These are phyloP conservation scores for Trametes villosa DNA, from an alignment of 768 basidiomycete species.

Conservation along the genomic window DNA sequence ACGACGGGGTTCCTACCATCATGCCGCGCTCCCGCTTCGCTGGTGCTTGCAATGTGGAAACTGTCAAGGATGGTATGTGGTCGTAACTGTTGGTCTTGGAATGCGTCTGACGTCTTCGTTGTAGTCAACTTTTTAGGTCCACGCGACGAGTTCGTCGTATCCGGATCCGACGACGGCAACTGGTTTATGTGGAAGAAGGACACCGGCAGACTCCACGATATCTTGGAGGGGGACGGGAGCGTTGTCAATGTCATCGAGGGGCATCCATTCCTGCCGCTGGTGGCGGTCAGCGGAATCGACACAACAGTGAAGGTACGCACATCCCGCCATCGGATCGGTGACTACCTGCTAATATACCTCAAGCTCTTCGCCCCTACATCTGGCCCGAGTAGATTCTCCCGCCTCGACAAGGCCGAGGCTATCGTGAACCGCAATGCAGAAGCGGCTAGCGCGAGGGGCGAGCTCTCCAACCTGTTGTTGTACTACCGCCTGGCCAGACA, in stretches of 20 bases:
- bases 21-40: conserved; percentile 64
- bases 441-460: conserved; percentile 33
- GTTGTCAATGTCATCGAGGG: conserved; percentile 89
- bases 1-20: conserved; percentile 54
- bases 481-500: conserved; percentile 31
- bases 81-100: neutral
- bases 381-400: conserved; percentile 56
- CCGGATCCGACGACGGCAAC: conserved; percentile 87
- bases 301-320: conserved; percentile 72
- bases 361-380: conserved; percentile 70
- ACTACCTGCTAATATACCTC: neutral
- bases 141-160: conserved; percentile 73
- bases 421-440: conserved; percentile 63
- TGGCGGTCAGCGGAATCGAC: conserved; percentile 91
- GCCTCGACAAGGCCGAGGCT: conserved; percentile 50
- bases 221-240: conserved; percentile 81
- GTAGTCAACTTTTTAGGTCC: conserved; percentile 86
- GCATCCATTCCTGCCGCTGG: conserved; percentile 74
- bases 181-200: conserved; percentile 87
- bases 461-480: conserved; percentile 37
- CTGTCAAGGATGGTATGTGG: conserved; percentile 82
- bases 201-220: conserved; percentile 64
- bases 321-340: neutral
- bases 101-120: neutral
- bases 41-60: conserved; percentile 80